Conservation (phyloP, 768 basidiomycete genomes). For the Russula ochroleuca region DNA sequence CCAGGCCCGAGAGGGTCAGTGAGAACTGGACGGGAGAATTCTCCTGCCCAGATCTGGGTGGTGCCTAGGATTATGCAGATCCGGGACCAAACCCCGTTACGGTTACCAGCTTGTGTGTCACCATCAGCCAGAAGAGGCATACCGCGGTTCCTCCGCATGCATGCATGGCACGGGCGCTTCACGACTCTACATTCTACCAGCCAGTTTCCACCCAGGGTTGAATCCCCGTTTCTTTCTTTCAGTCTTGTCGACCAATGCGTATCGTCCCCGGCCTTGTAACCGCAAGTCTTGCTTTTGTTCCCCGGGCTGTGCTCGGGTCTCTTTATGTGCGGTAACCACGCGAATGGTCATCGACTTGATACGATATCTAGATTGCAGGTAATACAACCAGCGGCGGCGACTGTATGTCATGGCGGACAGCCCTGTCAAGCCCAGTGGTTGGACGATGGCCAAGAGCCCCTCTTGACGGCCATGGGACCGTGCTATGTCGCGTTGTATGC, state of each 20-base stretch:
- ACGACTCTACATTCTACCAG: neutral
- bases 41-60: neutral
- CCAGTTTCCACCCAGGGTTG: neutral
- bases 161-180: neutral
- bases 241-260: slow-evolving; percentile 6
- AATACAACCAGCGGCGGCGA: slow-evolving; percentile 2
- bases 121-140: too few relatives aligned
- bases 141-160: too few relatives aligned
- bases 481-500: slow-evolving; percentile 54
- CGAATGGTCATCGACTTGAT: neutral
- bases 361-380: slow-evolving; percentile 10
- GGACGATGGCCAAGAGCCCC: slow-evolving; percentile 55
- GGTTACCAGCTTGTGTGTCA: neutral
- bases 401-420: slow-evolving; percentile 48
- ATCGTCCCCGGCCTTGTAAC: neutral
- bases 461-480: slow-evolving; percentile 47
- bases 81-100: neutral
- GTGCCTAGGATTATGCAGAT: neutral
- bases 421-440: slow-evolving; percentile 56
- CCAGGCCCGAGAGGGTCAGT: neutral
- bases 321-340: slow-evolving; percentile 15
- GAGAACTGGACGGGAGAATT: neutral
- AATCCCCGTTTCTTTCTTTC: neutral
- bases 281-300: slow-evolving; percentile 1
- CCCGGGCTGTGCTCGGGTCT: slow-evolving; percentile 5